These are phyloP conservation scores for Coniochaeta hoffmannii DNA, from an alignment of 2,329 filamentous ascomycete genomes.

Conservation along the genomic window DNA sequence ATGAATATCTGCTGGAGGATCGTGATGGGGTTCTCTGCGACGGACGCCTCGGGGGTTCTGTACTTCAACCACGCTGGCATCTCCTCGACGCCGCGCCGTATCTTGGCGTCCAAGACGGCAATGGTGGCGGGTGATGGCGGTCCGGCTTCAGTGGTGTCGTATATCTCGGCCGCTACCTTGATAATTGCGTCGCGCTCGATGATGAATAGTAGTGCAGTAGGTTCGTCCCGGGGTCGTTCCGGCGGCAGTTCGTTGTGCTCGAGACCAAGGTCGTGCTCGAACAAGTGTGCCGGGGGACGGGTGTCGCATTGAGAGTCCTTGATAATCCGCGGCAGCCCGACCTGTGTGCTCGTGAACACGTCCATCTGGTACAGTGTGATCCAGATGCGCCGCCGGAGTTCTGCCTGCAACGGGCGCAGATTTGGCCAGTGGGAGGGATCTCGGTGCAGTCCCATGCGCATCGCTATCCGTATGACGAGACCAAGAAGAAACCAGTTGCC, in stretches of 20 bases:
- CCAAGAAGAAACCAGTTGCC: conserved; percentile 53
- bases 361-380: conserved; percentile 14
- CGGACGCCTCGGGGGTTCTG: not conserved
- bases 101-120: not conserved
- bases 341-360: conserved; percentile 12
- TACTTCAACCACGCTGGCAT: not conserved
- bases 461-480: conserved; percentile 53
- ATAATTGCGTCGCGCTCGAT: not conserved
- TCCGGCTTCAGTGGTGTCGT: conserved; percentile 1
- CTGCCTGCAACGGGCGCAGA: conserved; percentile 27
- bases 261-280: not conserved
- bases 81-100: not conserved
- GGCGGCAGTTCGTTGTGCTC: not conserved
- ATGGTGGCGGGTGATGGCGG: not conserved
- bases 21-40: not conserved
- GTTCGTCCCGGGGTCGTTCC: not conserved
- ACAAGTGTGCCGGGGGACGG: conserved; percentile 5
- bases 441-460: conserved; percentile 60
- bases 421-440: conserved; percentile 52
- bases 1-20: conserved; percentile 1
- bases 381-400: conserved; percentile 45
- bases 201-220: not conserved
- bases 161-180: not conserved
- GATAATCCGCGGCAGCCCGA: conserved; percentile 12
- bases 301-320: conserved; percentile 13